A percentile compares a stretch with the other conserved stretches of the same genome.
These are phyloP conservation scores for Pythium aristosporum DNA, from an alignment of 352 stramenopile species.

Conservation along the genomic window DNA sequence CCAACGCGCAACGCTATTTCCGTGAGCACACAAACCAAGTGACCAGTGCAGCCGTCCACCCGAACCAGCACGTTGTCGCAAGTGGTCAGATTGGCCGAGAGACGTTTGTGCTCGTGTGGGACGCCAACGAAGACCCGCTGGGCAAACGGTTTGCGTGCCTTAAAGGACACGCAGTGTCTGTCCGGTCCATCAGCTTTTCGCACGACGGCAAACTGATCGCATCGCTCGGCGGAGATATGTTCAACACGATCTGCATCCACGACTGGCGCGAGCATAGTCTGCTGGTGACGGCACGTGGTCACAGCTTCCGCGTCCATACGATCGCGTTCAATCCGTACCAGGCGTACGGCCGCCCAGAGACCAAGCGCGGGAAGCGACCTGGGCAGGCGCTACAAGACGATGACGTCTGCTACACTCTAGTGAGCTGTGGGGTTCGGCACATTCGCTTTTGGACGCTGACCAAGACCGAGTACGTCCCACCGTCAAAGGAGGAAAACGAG, in stretches of 20 bases:
- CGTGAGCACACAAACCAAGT: conserved; percentile 61
- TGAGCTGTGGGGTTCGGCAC: conserved; percentile 69
- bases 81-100: conserved; percentile 59
- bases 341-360: conserved; percentile 58
- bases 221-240: conserved; percentile 69
- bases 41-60: conserved; percentile 52
- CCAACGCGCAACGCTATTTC: conserved; percentile 57
- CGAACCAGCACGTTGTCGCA: conserved; percentile 57
- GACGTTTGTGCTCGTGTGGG: conserved; percentile 67
- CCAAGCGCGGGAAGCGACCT: conserved; percentile 43
- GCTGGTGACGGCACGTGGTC: conserved; percentile 51
- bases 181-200: conserved; percentile 66
- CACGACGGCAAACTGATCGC: conserved; percentile 69
- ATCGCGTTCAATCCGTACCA: conserved; percentile 75
- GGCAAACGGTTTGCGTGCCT: conserved; percentile 56
- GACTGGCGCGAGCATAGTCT: conserved; percentile 65
- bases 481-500: conserved; percentile 43
- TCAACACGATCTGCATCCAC: conserved; percentile 78
- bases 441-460: conserved; percentile 77
- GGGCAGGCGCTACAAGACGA: conserved; percentile 70
- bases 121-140: conserved; percentile 54
- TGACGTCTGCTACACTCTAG: conserved; percentile 67
- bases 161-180: conserved; percentile 50
- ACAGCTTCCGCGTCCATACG: conserved; percentile 65
- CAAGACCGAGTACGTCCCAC: conserved; percentile 47